phyloP scores from a whole-genome alignment of 805 yeast species.

The Candida pseudofarinosa region DNA sequence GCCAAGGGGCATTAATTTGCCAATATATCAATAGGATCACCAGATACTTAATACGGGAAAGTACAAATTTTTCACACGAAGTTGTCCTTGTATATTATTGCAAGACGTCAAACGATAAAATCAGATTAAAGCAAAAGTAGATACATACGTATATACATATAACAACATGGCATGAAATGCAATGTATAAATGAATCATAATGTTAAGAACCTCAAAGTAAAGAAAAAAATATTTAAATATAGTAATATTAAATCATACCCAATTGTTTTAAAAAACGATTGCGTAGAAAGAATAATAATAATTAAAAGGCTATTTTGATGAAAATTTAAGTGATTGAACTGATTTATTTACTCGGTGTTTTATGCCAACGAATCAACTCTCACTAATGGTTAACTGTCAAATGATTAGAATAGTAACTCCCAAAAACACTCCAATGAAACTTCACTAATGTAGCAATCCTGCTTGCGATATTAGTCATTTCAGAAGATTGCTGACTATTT shows the following conservation, averaged over 20 bases:
- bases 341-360: no score
- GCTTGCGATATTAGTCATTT: conserved; percentile 53
- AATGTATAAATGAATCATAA: neutral
- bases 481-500: conserved; percentile 20
- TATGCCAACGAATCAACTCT: neutral
- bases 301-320: neutral
- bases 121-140: neutral
- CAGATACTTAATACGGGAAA: no score
- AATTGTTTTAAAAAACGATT: neutral
- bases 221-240: neutral
- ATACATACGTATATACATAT: neutral
- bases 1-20: no score
- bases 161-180: neutral
- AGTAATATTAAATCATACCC: neutral
- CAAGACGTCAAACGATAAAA: neutral
- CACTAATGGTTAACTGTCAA: conserved; percentile 6
- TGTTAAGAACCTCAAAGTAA: neutral
- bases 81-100: no score
- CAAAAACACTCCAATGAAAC: conserved; percentile 84
- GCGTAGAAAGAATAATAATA: neutral
- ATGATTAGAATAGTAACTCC: conserved; percentile 55
- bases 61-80: no score
- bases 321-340: no score
- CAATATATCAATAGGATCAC: no score
- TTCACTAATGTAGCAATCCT: conserved; percentile 63